Conservation (phyloP, 192 early-diverging fungal genomes). For the Geranomyces variabilis region DNA sequence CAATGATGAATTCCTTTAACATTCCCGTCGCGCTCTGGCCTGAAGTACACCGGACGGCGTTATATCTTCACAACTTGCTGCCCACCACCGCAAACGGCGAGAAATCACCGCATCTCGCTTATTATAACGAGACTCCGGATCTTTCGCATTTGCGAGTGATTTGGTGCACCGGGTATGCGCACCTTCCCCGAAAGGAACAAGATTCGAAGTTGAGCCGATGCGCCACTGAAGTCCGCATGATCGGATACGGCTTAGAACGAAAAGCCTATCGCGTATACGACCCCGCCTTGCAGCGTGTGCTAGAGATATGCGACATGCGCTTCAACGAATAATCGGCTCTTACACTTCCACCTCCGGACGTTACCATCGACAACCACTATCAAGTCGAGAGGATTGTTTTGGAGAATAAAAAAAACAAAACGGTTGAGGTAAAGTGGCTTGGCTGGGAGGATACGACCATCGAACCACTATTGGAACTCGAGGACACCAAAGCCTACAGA, state of each 20-base stretch:
- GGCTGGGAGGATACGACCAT: background rate
- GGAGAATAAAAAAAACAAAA: background rate
- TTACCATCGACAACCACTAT: too few relatives aligned
- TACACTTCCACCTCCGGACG: background rate
- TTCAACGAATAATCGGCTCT: background rate
- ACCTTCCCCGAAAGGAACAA: background rate
- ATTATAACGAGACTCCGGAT: background rate
- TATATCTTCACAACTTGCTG: constrained; percentile 2
- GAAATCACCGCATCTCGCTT: background rate
- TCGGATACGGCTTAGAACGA: background rate
- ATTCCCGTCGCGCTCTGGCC: background rate
- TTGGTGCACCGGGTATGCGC: constrained; percentile 2
- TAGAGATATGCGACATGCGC: background rate
- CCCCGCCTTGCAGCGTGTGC: background rate
- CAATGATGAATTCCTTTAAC: background rate
- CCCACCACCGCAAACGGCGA: background rate
- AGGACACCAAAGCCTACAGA: too few relatives aligned
- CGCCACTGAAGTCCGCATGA: background rate
- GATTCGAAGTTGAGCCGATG: background rate
- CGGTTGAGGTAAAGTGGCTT: background rate
- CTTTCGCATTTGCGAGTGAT: constrained; percentile 15
- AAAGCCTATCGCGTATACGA: background rate
- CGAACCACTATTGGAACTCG: background rate
- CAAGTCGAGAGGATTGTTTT: too few relatives aligned
- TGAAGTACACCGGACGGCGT: background rate